phyloP scores from a whole-genome alignment of 2,329 filamentous ascomycete genomes.

The Curvularia eragrostidis region DNA sequence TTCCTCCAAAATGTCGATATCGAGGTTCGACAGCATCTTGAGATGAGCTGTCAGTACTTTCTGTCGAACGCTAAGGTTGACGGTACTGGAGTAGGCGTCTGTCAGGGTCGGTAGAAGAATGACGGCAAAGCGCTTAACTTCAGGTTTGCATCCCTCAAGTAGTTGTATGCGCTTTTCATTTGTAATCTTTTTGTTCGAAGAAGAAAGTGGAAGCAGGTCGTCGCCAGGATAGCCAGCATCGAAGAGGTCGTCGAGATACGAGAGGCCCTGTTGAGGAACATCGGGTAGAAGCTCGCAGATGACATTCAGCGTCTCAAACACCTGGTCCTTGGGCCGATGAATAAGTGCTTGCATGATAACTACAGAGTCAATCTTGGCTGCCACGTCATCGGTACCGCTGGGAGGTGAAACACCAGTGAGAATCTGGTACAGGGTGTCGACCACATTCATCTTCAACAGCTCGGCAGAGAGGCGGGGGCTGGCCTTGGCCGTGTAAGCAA shows the following conservation, averaged over 20 bases:
- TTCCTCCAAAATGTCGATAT: slow-evolving; percentile 81
- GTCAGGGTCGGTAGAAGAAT: slow-evolving; percentile 94
- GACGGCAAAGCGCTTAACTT: slow-evolving; percentile 90
- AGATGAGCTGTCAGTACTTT: slow-evolving; percentile 95
- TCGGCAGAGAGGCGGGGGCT: slow-evolving; percentile 88
- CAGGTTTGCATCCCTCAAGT: slow-evolving; percentile 79
- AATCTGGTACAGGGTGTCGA: slow-evolving; percentile 97
- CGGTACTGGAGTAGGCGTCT: slow-evolving; percentile 96
- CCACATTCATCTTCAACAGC: slow-evolving; percentile 93
- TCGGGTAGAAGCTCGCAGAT: slow-evolving; percentile 92
- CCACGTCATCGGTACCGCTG: slow-evolving; percentile 75
- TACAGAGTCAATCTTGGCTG: slow-evolving; percentile 90
- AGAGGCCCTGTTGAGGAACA: slow-evolving; percentile 64
- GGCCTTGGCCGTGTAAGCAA: slow-evolving; percentile 87
- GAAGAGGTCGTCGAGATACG: slow-evolving; percentile 59
- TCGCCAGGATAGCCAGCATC: slow-evolving; percentile 59
- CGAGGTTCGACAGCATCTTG: slow-evolving; percentile 97
- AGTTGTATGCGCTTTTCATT: slow-evolving; percentile 85
- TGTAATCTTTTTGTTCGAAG: slow-evolving; percentile 61
- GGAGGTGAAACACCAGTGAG: slow-evolving; percentile 94
- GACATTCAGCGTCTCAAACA: slow-evolving; percentile 96
- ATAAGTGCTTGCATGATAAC: slow-evolving; percentile 99
- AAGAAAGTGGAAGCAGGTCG: slow-evolving; percentile 53
- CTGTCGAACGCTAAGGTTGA: slow-evolving; percentile 91
- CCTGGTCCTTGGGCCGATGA: slow-evolving; percentile 91